These are phyloP conservation scores for Maudiozyma saulgeensis DNA, from an alignment of 805 yeast species.

Conservation along the genomic window DNA sequence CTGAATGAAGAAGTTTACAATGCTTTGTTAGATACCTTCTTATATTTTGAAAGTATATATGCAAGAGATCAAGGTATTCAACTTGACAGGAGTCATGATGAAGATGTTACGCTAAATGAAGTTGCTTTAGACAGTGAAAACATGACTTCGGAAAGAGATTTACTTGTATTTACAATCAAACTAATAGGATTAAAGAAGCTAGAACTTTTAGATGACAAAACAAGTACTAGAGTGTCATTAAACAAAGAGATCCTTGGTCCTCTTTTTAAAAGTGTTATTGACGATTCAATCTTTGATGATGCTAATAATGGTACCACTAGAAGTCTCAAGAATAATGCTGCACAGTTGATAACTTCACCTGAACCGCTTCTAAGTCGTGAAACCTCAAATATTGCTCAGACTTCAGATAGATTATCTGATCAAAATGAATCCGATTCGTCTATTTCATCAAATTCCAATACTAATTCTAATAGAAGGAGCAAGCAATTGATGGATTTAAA, in stretches of 20 bases:
- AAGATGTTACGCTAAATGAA: slow-evolving; percentile 21
- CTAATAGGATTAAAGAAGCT: slow-evolving; percentile 21
- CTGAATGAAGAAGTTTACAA: slow-evolving; percentile 7
- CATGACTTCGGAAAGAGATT: slow-evolving; percentile 14
- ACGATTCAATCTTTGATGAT: slow-evolving; percentile 16
- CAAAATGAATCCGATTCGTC: not conserved
- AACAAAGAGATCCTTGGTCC: slow-evolving; percentile 23
- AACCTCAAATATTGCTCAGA: not conserved
- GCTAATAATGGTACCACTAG: not conserved
- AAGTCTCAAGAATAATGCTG: too few relatives aligned
- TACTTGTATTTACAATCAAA: slow-evolving; percentile 22
- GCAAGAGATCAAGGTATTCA: slow-evolving; percentile 15
- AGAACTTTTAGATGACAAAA: slow-evolving; percentile 9
- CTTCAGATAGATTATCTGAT: not conserved
- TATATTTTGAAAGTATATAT: slow-evolving; percentile 20
- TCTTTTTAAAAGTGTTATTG: slow-evolving; percentile 15
- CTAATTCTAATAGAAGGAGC: not conserved
- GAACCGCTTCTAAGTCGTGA: not conserved
- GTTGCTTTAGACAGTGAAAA: slow-evolving; percentile 5
- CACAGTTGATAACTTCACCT: not conserved
- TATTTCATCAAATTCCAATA: not conserved
- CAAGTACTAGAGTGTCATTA: slow-evolving; percentile 14
- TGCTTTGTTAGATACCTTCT: slow-evolving; percentile 14
- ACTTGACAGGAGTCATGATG: slow-evolving; percentile 19
- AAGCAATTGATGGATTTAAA: slow-evolving; percentile 4